These are phyloP conservation scores for Trichomonas gallinae DNA, from an alignment of 208 protist genomes.

Conservation along the genomic window DNA sequence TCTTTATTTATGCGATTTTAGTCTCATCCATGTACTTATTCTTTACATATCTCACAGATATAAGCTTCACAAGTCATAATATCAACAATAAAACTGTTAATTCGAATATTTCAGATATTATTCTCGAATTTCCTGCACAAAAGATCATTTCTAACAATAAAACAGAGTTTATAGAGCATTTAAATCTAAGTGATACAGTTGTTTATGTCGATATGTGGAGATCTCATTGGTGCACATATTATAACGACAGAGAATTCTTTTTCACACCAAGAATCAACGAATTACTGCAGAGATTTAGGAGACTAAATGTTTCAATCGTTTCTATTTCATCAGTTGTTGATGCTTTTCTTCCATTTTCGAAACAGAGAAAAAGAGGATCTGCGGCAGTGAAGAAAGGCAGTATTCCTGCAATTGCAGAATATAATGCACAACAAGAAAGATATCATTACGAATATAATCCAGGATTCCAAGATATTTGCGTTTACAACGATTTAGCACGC, in stretches of 20 bases:
- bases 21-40: too few relatives aligned
- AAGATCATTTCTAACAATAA: too few relatives aligned
- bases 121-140: too few relatives aligned
- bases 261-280: constrained; percentile 2
- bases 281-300: not conserved
- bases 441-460: not conserved
- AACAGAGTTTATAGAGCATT: not conserved
- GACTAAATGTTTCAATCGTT: not conserved
- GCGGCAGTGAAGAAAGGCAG: not conserved
- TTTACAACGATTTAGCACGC: not conserved
- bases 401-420: not conserved
- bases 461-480: not conserved
- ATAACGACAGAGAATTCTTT: constrained; percentile 12
- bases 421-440: not conserved
- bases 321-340: not conserved
- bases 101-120: too few relatives aligned
- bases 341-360: not conserved
- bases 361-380: not conserved
- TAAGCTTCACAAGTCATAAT: too few relatives aligned
- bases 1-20: too few relatives aligned
- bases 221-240: constrained; percentile 15
- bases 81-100: too few relatives aligned
- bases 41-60: too few relatives aligned
- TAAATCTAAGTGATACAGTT: not conserved
- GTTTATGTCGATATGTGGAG: constrained; percentile 3